Evolutionary conservation across 2,329 filamentous ascomycete species (phyloP), one percentile per base, ranked within the genome.

Genomic region (Pseudogymnoascus destructans): DNA sequence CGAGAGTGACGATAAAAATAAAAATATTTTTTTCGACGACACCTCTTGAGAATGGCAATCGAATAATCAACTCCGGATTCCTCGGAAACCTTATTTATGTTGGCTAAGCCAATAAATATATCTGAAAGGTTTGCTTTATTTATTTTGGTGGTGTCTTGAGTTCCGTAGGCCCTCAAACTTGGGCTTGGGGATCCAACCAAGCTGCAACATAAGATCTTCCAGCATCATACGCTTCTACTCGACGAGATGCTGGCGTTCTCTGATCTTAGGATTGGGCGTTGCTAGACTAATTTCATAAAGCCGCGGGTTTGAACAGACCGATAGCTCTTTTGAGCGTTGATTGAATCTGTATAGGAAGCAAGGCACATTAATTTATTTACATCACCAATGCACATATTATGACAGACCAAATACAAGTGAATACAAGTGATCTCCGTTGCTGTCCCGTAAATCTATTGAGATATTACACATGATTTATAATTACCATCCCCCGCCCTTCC

Each of bases 401-500:
- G n/a, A 30, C 23, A 17, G 9, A 1, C 23, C 25, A 30, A 52
- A 52, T 19, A 52, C 25, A 17, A 52, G 23, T 25, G 21, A 46
- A 46, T 25, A 46, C 40, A 52, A 32, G 23, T 52, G 25, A 30
- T 52, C 46, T 52, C 46, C n/a, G 15, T 52, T 52, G 25, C 9
- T 27, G 4, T 27, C 21, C 5, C 9, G 9, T 52, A 52, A 30
- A 30, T 58, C 56, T 58, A 55, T 58, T 23, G 17, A 46, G 33
- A 46, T 46, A 11, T 30, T 46, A 30, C 15, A 52, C 5, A 19
- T 52, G 25, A 8, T 23, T 58, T 33, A 52, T 55, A n/a, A 54
- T 59, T 58, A 67, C 64, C 66, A 66, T 11, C 64, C 66, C 11
- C 70, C 70, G 0, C 70, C 69, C 59, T 72, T 71, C n/a, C 70